Base-by-base conservation (phyloP, 306 rosid genomes). In the Vachellia collinsii region DNA sequence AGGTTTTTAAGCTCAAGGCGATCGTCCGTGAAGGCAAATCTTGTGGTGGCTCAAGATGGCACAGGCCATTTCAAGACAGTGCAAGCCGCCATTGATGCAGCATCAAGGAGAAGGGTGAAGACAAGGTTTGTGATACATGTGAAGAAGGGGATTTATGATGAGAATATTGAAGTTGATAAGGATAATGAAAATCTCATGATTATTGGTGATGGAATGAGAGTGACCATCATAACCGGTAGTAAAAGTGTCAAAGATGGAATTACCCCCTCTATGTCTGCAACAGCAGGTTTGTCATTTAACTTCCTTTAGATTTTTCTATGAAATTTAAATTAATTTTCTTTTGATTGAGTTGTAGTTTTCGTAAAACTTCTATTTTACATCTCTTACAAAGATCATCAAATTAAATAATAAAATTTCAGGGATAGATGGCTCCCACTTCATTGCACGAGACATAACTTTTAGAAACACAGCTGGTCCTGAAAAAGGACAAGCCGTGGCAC, bases 21-120 rank as follows among this genome's bases (percentile, higher is more conserved):
- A 3, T 16, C 64, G 66, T 70, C 42, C 0, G 43, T 91, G 20
- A 90, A 79, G 76, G 89, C 89, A 0, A 25, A 90, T 77, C 56
- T 92, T 14, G 87, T 92, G 72, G 98, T 94, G 22, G 98, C 98
- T 1, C 90, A 91, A 86, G 98, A 92, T 37, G 97, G 98, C 16
- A 85, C 97, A 0, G 98, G 98, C 1, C 86, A 86, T 79, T 94
- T 82, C 50, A 86, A 6, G 79, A 86, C 88, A 0, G 87, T 94
- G 14, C 98, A 94, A 75, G 88, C 83, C 0, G 98, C 98, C 1
- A 75, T 94, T 1, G 56, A 92, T 69, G 86, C 83, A 0, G 97
- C 98, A 1, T 90, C 85, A 13, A 91, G 51, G 78, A 84, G 97
- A 74, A 86, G 83, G 23, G 14, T 50, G 1, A 83, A 50, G 13